Evolutionary conservation across 2,329 filamentous ascomycete species (phyloP), one percentile per base, ranked within the genome.

Genomic region (Penicillium hordei): DNA sequence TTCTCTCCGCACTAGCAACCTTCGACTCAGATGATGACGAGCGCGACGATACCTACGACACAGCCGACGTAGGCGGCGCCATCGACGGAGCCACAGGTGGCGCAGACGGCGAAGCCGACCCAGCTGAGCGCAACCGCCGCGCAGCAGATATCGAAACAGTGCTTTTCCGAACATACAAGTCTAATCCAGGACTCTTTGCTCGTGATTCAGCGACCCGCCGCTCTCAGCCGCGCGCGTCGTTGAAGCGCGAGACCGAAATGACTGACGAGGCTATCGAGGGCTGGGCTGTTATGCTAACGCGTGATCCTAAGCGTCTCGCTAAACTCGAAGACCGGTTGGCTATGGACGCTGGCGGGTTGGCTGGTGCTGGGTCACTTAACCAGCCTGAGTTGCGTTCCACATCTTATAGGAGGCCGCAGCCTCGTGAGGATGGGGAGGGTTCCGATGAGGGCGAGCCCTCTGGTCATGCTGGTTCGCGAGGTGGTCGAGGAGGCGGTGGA

Each of bases 11-110:
- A 0, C 84, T 97, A 2, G 91, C 91, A 17, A 84, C 89, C 0
- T 97, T 97, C 65, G 93, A 97, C 76, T 89, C 88, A 0, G 93
- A 97, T 67, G 94, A 97, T 65, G 94, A 99, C 72, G 94, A 99
- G 77, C 86, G 92, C 36, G 94, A 99, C 73, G 94, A 99, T 72
- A 97, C 93, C 0, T 99, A 99, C 71, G 94, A 99, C 68, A 86
- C 88, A 1, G 91, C 87, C 49, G 94, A 97, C 69, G 91, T 97
- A 2, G 94, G 94, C 36, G 93, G 93, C 23, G 90, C 90, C 0
- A 87, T 97, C 3, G 92, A 96, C 65, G 81, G 82, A 19, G 76
- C 77, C 5, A 73, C 72, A 3, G 64, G 78, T 2, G 79, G 73
- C 44, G 69, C 78, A 46, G 81, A 81, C 42, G 64, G 65, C 12